phyloP scores from a whole-genome alignment of 768 basidiomycete species.

The Boletus reticulatus region DNA sequence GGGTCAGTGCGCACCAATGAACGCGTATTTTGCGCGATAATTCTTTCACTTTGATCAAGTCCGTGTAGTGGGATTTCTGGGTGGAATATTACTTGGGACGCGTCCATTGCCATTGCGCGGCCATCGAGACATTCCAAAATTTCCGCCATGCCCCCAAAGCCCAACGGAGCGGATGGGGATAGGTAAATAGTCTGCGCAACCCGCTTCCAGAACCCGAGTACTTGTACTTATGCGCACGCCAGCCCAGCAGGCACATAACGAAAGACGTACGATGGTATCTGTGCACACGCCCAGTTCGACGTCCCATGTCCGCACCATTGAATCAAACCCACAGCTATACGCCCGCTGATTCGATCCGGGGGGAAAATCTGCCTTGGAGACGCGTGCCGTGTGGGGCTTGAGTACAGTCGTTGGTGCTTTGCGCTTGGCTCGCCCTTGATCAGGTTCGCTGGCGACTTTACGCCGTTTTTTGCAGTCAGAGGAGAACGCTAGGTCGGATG shows the following conservation, averaged over 20 bases:
- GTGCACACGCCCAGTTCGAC: slow-evolving; percentile 75
- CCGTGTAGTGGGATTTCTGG: no score
- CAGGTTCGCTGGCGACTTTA: slow-evolving; percentile 41
- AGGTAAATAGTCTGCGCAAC: no score
- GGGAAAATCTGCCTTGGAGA: slow-evolving; percentile 70
- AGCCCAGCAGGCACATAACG: not conserved
- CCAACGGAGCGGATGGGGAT: no score
- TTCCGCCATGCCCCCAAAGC: no score
- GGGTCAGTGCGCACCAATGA: not conserved
- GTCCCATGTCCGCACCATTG: no score
- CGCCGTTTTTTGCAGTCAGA: slow-evolving; percentile 60
- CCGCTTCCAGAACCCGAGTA: no score
- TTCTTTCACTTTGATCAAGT: not conserved
- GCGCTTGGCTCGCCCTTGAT: slow-evolving; percentile 38
- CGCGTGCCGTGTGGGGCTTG: slow-evolving; percentile 79
- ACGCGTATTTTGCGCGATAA: not conserved
- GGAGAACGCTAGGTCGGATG: not conserved
- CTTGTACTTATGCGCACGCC: no score
- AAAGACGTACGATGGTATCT: slow-evolving; percentile 55
- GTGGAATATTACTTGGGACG: no score
- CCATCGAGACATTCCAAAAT: no score
- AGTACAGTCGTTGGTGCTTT: slow-evolving; percentile 74
- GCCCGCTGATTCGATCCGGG: slow-evolving; percentile 41
- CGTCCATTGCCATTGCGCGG: no score
- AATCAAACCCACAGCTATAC: slow-evolving; percentile 81